Base-by-base conservation (phyloP, 2,329 filamentous ascomycete genomes). In the Zelopaecilomyces penicillatus region DNA sequence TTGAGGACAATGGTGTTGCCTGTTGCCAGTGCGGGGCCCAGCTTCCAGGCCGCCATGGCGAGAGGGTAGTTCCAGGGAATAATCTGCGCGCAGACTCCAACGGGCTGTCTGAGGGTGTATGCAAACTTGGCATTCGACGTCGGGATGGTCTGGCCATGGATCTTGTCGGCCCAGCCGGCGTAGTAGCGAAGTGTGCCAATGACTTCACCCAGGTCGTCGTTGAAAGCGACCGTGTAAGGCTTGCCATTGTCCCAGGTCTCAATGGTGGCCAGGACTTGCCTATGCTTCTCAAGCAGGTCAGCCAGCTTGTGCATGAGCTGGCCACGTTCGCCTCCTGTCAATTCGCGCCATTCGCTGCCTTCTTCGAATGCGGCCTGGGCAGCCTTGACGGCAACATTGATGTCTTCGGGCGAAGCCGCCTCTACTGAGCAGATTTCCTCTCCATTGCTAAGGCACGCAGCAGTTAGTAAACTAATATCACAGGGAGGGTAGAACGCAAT, bases 181-280 rank as follows among this genome's bases (percentile, higher is more conserved):
- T 90, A 91, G 64, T 91, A 90, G 52, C 82, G 80, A 36, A 81
- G 66, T 10, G 79, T 64, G 44, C 54, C 55, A 4, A 64, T 54
- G 9, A 66, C 65, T 48, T 69, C 65, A 1, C 60, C 67, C 5
- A 89, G 52, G 56, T 90, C 86, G 42, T 83, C 83, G 36, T 71
- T 73, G n/a, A 82, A 58, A 0, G 85, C 71, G 9, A 82, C 80
- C 2, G 65, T 63, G 62, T 85, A 87, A 1, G 84, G 81, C 46
- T 64, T 64, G 60, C 84, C 87, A 54, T 89, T 90, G 58, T 93
- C 87, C 85, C 85, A 91, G 0, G 87, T 86, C 65, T 94, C 87
- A 5, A 74, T 62, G 2, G 70, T 71, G 5, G 70, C 69, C 4
- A 74, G 57, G 0, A 55, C 44, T 33, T 70, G 67, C 29, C 70